Base-by-base conservation (phyloP, 1,284 basidiomycete species). In the Mixia osmundae region DNA sequence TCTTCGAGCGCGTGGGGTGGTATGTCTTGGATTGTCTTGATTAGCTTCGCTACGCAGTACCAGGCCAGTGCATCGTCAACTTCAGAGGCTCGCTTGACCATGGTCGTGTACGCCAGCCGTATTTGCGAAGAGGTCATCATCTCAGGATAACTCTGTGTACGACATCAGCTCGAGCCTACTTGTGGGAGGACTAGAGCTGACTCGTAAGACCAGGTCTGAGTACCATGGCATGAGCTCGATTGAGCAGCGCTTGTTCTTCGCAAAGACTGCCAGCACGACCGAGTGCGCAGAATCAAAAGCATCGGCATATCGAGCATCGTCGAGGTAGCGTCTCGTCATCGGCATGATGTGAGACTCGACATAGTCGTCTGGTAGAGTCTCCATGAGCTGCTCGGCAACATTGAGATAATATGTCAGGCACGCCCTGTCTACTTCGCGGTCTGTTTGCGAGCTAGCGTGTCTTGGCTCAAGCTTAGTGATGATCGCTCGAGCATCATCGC, bases 201-300 rank as follows among this genome's bases (percentile, higher is more conserved):
- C 5, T 10, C 36, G 20, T 23, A 23, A 21, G 5, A 50, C 35
- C 0, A 49, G 25, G 6, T 31, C 12, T 3, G 40, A 40, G 28
- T 50, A 50, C 44, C 44, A 47, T 1, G 40, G 36, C 6, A 41
- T 34, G 4, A 49, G 16, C 0, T 40, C 43, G 11, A 30, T 19
- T 2, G 37, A 32, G 23, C 40, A 39, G 1, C 19, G 18, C 30
- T 34, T 25, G 10, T 30, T 33, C 4, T 27, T n/a, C 2, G 40
- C 36, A 24, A 47, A 45, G 28, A 48, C 25, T 3, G 49, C 47
- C 18, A 50, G 41, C 14, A 50, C 14, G 20, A 45, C 46, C 2
- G 49, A 49, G 25, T 50, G 49, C 0, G 49, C 49, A 3, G 47
- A 42, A 24, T 50, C 49, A 39, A 50, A 50, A 7, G 47, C 29